Conservation (phyloP, 768 basidiomycete species). For the Auricularia sp. region DNA sequence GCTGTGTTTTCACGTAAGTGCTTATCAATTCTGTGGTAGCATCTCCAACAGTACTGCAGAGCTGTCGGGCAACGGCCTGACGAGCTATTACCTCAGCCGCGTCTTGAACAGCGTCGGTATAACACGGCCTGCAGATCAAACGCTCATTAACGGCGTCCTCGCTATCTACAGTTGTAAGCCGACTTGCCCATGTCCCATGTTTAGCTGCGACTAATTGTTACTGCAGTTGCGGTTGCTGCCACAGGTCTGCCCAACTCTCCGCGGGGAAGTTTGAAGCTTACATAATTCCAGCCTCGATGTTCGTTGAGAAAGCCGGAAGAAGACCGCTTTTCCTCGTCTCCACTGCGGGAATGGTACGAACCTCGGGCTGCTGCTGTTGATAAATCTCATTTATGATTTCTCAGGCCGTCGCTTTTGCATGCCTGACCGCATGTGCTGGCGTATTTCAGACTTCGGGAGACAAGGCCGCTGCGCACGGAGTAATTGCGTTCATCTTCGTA, state of each 20-base stretch:
- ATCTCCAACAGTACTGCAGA: background rate
- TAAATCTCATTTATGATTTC: too few relatives aligned
- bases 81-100: slow-evolving; percentile 19
- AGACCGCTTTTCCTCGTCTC: slow-evolving; percentile 16
- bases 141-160: slow-evolving; percentile 23
- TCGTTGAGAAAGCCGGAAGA: slow-evolving; percentile 21
- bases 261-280: slow-evolving; percentile 19
- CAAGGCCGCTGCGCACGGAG: slow-evolving; percentile 18
- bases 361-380: too few relatives aligned
- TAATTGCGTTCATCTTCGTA: slow-evolving; percentile 20
- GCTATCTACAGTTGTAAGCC: slow-evolving; percentile 1
- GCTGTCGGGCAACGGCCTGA: slow-evolving; percentile 15
- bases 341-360: slow-evolving; percentile 17
- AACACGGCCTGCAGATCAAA: slow-evolving; percentile 17
- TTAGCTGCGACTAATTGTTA: slow-evolving; percentile 4
- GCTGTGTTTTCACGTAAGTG: slow-evolving; percentile 7
- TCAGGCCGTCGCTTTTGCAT: slow-evolving; percentile 13
- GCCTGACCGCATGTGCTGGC: slow-evolving; percentile 15
- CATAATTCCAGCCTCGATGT: slow-evolving; percentile 20
- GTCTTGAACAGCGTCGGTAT: slow-evolving; percentile 21
- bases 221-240: slow-evolving; percentile 3
- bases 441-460: slow-evolving; percentile 9
- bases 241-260: slow-evolving; percentile 4
- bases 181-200: background rate
- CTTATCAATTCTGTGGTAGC: background rate